Base-by-base conservation (phyloP, 1,139 yeast species). In the Entelexis sorbosivorans region DNA sequence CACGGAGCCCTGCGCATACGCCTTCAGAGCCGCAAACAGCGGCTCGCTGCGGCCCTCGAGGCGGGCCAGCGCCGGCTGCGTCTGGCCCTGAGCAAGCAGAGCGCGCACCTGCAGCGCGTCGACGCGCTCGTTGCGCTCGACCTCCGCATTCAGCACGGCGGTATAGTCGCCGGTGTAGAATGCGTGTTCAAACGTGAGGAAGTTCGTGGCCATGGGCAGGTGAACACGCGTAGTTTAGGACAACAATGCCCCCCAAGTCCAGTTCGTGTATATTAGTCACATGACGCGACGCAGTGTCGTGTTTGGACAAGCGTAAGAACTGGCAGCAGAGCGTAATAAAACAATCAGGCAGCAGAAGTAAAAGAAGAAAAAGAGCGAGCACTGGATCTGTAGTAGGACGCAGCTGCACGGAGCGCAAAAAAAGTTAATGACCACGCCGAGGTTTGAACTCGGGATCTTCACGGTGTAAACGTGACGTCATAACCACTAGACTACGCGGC, bases 121-220 rank as follows among this genome's bases (percentile, higher is more conserved):
- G 11, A 70, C 71, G 38, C 61, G 60, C 26, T 58, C 48, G 38
- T 52, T 56, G 49, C 60, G 57, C 17, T 60, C 59, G 24, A 63
- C 58, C 47, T 65, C 63, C 33, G 65, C 55, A 17, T 49, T 54
- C 17, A 64, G 31, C 13, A 69, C 73, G 39, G 64, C 61, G 43
- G 58, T 57, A 55, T 63, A 69, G 49, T 69, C 69, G 40, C 73
- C 73, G 16, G 69, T 61, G 57, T 70, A 69, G 58, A 67, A 70
- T 26, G 70, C 69, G 57, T 64, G 65, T 55, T 69, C 70, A 46
- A 70, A 61, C 43, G 64, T 58, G 33, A 50, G 38, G 19, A 52
- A 22, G 22, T 45, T 45, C 16, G 52, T 48, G 19, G 56, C 47
- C 56, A 52, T 52, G 10, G 17, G 17, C 10, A 11, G n/a, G 22